Evolutionary conservation across 176 grass and related monocot species (phyloP), one percentile per base, ranked within the genome.

Genomic region (Avena eriantha): DNA sequence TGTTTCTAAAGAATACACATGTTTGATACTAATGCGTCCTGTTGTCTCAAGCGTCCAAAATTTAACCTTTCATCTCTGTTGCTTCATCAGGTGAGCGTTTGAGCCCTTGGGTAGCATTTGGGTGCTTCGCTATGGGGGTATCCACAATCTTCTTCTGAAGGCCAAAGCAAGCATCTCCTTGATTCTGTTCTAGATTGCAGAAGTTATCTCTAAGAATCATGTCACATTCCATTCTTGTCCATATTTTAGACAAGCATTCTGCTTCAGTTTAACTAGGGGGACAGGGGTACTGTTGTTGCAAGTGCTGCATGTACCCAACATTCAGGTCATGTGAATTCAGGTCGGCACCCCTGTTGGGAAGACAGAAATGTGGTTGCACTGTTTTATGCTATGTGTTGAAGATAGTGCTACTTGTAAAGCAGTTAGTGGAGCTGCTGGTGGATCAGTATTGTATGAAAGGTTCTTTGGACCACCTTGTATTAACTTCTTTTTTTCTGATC

Each of bases 51-150:
- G 60, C 4, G 11, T 26, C 23, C 11, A 12, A 64, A 64, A 64
- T 64, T 64, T 4, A 64, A 64, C 22, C 22, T 64, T 64, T 5
- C 11, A 22, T 61, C 23, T 56, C 17, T 64, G 60, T 61, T 64
- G 60, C 60, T 64, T 64, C 23, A 64, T 64, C 60, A 64, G 60
- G 60, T 64, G 60, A 64, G 23, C 60, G 60, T 8, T 64, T 64
- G 60, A 64, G 60, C 23, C 60, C 60, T 29, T 64, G 60, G 92
- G 86, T 93, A 77, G 89, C 92, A 41, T 31, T 91, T 3, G 86
- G 92, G n/a, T 93, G 92, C 66, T 88, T 93, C 19, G 79, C 80
- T 1, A 93, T 91, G 89, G 92, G 88, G 19, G 61, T 93, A 76
- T 93, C 88, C 45, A 91, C 84, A 26, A 84, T 90, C 41, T 77